Evolutionary conservation across 1,284 basidiomycete genomes (phyloP).

Genomic region (Filobasidium uniguttulatum): DNA sequence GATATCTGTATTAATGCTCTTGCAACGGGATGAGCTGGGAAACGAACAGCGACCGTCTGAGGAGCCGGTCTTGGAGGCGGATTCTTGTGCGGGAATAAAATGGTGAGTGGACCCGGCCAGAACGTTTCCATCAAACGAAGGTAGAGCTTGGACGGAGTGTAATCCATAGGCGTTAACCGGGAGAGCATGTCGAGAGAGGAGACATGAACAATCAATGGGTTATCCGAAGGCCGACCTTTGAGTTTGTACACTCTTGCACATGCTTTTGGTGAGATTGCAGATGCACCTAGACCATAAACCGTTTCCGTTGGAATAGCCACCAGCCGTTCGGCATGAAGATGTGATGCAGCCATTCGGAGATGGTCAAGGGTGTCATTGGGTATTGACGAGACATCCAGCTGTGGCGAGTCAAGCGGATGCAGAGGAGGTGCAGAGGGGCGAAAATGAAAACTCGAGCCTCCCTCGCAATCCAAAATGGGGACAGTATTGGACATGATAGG

Average conservation of each 20-base stretch:
- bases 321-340: conserved; percentile 26
- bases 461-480: no score
- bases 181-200: conserved; percentile 70
- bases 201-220: conserved; percentile 95
- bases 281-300: conserved; percentile 89
- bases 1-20: conserved; percentile 70
- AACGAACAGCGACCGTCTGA: conserved; percentile 73
- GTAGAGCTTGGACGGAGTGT: conserved; percentile 51
- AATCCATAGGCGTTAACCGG: conserved; percentile 50
- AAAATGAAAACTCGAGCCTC: no score
- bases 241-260: conserved; percentile 66
- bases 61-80: conserved; percentile 33
- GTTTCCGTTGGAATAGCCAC: conserved; percentile 97
- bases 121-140: conserved; percentile 61
- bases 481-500: no score
- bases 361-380: conserved; percentile 18
- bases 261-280: conserved; percentile 54
- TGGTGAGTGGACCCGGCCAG: conserved; percentile 90
- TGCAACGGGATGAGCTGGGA: conserved; percentile 88
- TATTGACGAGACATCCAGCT: conserved; percentile 16
- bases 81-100: conserved; percentile 65
- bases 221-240: conserved; percentile 88
- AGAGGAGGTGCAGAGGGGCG: neutral
- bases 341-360: conserved; percentile 24
- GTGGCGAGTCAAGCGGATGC: conserved; percentile 23